Conservation (phyloP, 2,329 filamentous ascomycete genomes). For the Fusarium pseudoanthophilum region DNA sequence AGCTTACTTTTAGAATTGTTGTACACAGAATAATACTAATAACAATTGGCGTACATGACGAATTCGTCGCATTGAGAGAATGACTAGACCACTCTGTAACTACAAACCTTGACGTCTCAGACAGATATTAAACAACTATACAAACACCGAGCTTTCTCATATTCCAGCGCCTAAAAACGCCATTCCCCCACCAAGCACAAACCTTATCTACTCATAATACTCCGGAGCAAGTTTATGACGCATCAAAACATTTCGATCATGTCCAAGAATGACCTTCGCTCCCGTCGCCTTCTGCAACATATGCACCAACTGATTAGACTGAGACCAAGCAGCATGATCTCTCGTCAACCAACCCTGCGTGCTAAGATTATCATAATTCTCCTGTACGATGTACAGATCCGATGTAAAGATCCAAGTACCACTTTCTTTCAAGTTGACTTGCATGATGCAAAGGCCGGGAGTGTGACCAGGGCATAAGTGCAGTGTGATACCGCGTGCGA, state of each 20-base stretch:
- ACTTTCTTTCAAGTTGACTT: neutral
- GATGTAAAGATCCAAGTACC: neutral
- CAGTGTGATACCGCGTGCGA: neutral
- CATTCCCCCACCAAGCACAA: neutral
- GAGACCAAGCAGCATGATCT: neutral
- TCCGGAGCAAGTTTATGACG: neutral
- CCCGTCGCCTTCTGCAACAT: neutral
- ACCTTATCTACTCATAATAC: neutral
- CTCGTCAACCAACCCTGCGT: neutral
- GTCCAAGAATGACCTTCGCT: fast-evolving
- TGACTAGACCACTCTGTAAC: neutral
- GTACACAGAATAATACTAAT: fast-evolving
- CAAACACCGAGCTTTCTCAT: fast-evolving
- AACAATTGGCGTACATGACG: fast-evolving
- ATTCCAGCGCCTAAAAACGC: neutral
- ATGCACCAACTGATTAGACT: neutral
- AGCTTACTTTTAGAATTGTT: fast-evolving
- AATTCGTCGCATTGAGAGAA: neutral
- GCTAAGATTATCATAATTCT: neutral
- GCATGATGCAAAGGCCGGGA: neutral
- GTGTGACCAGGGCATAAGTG: neutral
- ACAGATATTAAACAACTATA: neutral
- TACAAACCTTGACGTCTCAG: too few relatives aligned
- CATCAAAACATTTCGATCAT: neutral
- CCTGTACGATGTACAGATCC: neutral